Percentiles rank a stretch among this genome's conserved stretches.
Conservation (phyloP, 257 asterid species). For the Solanum gandarillasii region DNA sequence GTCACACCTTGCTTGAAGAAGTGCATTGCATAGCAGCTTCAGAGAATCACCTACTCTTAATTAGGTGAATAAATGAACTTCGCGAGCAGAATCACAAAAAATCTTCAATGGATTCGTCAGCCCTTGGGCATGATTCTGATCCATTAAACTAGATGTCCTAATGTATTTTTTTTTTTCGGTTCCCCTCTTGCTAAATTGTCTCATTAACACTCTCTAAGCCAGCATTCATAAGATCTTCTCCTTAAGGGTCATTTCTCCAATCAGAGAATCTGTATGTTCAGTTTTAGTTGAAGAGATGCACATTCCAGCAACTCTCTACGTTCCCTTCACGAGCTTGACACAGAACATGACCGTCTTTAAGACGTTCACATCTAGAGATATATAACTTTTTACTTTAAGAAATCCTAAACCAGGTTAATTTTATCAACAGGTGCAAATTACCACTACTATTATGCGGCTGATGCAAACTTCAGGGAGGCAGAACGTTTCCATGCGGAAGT, state of each 20-base stretch:
- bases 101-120: not conserved
- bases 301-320: not conserved
- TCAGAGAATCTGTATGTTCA: not conserved
- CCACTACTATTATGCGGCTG: not conserved
- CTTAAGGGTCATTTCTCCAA: not conserved
- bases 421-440: not conserved
- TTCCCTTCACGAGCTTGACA: not conserved
- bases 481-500: not conserved
- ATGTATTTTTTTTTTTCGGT: not conserved
- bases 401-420: not conserved
- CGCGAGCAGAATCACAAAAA: not conserved
- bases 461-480: not conserved
- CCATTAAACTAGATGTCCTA: not conserved
- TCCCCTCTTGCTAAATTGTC: not conserved
- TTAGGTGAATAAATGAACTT: not conserved
- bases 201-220: not conserved
- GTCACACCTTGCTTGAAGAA: not conserved
- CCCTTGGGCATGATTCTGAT: not conserved
- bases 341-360: not conserved
- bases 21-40: not conserved
- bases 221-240: not conserved
- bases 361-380: not conserved
- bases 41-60: not conserved
- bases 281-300: not conserved
- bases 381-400: not conserved